A percentile compares a stretch with the other conserved stretches of the same genome.
These are phyloP conservation scores for Viola odorata DNA, from an alignment of 345 rosid genomes.

Conservation along the genomic window DNA sequence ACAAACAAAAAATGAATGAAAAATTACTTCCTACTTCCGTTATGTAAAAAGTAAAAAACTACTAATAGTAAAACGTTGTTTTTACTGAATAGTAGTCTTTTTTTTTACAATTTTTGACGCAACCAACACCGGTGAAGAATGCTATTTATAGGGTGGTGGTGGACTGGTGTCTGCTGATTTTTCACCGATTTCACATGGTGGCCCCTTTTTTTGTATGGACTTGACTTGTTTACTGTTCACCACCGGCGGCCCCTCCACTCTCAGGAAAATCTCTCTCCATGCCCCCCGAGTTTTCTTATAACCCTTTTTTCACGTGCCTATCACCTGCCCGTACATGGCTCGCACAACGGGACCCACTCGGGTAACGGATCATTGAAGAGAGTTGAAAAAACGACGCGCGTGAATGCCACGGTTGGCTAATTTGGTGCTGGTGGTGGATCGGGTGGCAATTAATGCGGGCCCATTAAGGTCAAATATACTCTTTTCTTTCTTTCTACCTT, in stretches of 20 bases:
- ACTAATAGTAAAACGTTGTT: too few relatives aligned
- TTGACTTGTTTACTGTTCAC: conserved; percentile 15
- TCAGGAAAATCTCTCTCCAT: neutral
- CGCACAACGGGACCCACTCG: neutral
- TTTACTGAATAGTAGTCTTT: too few relatives aligned
- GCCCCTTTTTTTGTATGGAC: conserved; percentile 11
- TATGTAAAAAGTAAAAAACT: too few relatives aligned
- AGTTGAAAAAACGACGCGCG: neutral
- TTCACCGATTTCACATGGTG: conserved; percentile 15
- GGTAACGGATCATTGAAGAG: too few relatives aligned
- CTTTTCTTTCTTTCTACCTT: neutral
- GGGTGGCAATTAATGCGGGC: neutral
- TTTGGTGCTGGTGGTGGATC: conserved; percentile 4
- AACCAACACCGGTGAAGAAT: too few relatives aligned
- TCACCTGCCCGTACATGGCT: conserved; percentile 1
- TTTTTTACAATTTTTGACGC: too few relatives aligned
- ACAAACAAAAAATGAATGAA: neutral
- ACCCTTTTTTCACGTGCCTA: neutral
- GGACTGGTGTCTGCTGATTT: too few relatives aligned
- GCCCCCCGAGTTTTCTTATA: too few relatives aligned
- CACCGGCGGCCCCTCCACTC: conserved; percentile 33
- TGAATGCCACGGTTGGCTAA: neutral
- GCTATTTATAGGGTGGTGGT: too few relatives aligned
- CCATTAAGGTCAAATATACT: neutral
- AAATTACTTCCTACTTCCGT: too few relatives aligned